Percentiles rank a stretch among this genome's conserved stretches.
Conservation (phyloP, 2,329 filamentous ascomycete species). For the Coccinonectria pachysandricola region DNA sequence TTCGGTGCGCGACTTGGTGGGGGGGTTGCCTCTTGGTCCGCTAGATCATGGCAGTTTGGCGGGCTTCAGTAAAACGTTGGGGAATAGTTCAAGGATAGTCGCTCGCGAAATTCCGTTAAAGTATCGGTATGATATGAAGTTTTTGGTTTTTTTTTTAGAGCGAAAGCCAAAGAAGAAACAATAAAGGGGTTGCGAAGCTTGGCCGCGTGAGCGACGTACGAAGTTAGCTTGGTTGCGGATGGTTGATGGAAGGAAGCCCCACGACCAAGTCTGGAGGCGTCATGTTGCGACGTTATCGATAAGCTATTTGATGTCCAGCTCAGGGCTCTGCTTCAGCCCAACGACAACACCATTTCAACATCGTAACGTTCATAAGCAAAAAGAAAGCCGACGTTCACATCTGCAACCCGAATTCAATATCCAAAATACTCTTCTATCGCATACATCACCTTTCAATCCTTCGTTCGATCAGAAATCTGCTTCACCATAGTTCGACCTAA, state of each 20-base stretch:
- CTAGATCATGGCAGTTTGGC: slow-evolving; percentile 27
- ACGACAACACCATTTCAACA: slow-evolving; percentile 7
- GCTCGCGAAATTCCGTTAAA: slow-evolving; percentile 1
- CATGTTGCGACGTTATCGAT: slow-evolving; percentile 20
- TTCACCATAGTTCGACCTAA: too few relatives aligned
- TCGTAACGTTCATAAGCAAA: slow-evolving; percentile 6
- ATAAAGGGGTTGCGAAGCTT: too few relatives aligned
- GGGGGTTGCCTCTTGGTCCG: slow-evolving; percentile 16
- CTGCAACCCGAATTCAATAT: too few relatives aligned
- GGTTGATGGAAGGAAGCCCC: slow-evolving; percentile 6
- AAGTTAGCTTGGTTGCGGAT: slow-evolving; percentile 12
- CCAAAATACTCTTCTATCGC: too few relatives aligned
- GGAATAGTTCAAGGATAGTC: too few relatives aligned
- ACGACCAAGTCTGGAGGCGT: slow-evolving; percentile 10
- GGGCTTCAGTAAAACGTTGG: too few relatives aligned
- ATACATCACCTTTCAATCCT: too few relatives aligned
- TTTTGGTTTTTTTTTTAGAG: too few relatives aligned
- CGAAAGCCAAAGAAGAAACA: too few relatives aligned
- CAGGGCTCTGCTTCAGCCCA: slow-evolving; percentile 8
- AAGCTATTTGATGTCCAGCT: slow-evolving; percentile 9
- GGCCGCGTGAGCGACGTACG: too few relatives aligned
- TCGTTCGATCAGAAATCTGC: too few relatives aligned
- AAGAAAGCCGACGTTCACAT: too few relatives aligned
- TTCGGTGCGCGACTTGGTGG: slow-evolving; percentile 15
- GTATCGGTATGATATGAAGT: slow-evolving; percentile 8